phyloP scores from a whole-genome alignment of 768 basidiomycete genomes.

The Tylopilus plumbeoviolaceoides region DNA sequence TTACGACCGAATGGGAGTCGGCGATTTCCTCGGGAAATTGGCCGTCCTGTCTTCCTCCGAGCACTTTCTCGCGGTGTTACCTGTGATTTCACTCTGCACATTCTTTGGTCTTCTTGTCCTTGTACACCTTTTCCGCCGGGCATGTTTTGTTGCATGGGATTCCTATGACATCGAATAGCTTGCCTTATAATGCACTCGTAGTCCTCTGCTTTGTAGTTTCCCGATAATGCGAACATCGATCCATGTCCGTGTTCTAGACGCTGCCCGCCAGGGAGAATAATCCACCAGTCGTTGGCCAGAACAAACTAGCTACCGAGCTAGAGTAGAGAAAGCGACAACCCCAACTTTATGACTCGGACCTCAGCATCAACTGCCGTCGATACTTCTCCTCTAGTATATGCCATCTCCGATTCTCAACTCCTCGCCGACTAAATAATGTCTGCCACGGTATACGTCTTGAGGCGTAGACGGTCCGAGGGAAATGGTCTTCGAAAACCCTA shows the following conservation, averaged over 20 bases:
- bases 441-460: constrained; percentile 21
- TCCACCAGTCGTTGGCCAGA: neutral
- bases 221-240: constrained; percentile 17
- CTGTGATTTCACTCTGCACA: constrained; percentile 32
- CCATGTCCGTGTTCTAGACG: neutral
- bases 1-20: constrained; percentile 62
- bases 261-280: neutral
- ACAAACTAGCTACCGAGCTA: neutral
- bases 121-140: neutral
- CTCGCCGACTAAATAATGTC: constrained; percentile 21
- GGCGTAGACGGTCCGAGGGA: constrained; percentile 6
- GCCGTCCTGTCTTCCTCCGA: constrained; percentile 74
- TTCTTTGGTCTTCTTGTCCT: constrained; percentile 14
- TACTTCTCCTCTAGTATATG: constrained; percentile 22
- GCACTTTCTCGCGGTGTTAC: constrained; percentile 79
- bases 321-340: neutral
- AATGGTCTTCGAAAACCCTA: constrained; percentile 3
- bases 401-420: constrained; percentile 32
- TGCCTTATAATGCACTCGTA: constrained; percentile 23
- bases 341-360: neutral
- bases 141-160: constrained; percentile 6
- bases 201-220: constrained; percentile 9
- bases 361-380: constrained; percentile 9
- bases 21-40: constrained; percentile 58
- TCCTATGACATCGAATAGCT: constrained; percentile 10